These are phyloP conservation scores for Parachaetomium inaequale DNA, from an alignment of 495 filamentous ascomycete species.

Conservation along the genomic window DNA sequence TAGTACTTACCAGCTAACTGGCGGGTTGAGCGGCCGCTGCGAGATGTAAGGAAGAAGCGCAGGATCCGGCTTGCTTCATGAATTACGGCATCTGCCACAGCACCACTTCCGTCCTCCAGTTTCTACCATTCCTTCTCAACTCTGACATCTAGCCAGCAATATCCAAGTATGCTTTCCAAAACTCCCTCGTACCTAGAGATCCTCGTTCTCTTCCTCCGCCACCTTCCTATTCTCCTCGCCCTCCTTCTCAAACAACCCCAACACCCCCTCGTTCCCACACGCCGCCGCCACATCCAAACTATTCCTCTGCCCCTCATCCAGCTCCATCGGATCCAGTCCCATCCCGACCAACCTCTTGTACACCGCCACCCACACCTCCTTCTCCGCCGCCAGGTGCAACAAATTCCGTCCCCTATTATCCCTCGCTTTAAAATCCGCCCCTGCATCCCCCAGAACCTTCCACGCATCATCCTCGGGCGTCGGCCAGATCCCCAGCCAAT, in stretches of 20 bases:
- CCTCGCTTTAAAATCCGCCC: conserved; percentile 15
- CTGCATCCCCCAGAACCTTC: conserved; percentile 7
- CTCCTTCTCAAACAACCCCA: background rate
- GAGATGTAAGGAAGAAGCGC: too few species aligned
- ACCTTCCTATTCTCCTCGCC: background rate
- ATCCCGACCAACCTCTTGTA: conserved; percentile 16
- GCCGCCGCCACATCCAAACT: background rate
- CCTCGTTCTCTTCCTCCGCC: too few species aligned
- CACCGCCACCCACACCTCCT: background rate
- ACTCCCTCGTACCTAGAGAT: too few species aligned
- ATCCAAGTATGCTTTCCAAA: too few species aligned
- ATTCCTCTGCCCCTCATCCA: background rate
- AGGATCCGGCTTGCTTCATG: too few species aligned
- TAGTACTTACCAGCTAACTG: too few species aligned
- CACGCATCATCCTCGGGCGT: background rate
- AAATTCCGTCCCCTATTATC: conserved; percentile 13
- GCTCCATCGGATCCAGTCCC: background rate
- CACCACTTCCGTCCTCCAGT: too few species aligned
- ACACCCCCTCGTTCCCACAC: background rate
- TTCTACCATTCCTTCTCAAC: too few species aligned
- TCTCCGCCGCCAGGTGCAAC: conserved; percentile 23
- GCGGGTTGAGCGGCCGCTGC: too few species aligned
- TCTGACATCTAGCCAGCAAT: too few species aligned
- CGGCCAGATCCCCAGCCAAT: too few species aligned
- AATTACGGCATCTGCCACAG: too few species aligned